Conservation (phyloP, 1,139 yeast genomes). For the Lodderomyces theae region DNA sequence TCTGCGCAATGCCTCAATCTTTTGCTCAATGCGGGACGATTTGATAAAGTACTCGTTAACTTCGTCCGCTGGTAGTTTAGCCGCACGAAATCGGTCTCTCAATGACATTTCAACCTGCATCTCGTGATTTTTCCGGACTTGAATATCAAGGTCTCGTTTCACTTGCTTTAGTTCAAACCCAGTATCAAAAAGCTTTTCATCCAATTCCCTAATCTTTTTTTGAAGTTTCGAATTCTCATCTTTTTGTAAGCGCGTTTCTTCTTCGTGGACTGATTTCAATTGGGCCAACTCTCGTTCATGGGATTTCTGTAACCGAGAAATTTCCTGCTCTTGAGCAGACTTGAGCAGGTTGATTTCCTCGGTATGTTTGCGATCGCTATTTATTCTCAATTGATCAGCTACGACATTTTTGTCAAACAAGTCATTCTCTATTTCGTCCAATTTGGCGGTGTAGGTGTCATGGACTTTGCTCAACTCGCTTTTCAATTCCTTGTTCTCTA, state of each 20-base stretch:
- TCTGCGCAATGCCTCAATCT: slow-evolving; percentile 6
- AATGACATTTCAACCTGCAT: slow-evolving; percentile 11
- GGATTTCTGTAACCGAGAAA: slow-evolving; percentile 1
- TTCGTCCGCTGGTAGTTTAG: slow-evolving; percentile 6
- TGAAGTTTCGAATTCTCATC: background rate
- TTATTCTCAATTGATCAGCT: slow-evolving; percentile 3
- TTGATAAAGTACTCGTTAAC: slow-evolving; percentile 7
- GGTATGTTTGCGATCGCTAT: background rate
- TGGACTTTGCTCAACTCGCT: slow-evolving; percentile 4
- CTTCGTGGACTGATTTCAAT: slow-evolving; percentile 3
- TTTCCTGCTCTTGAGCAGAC: slow-evolving; percentile 2
- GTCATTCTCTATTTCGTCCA: slow-evolving; percentile 7
- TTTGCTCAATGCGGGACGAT: slow-evolving; percentile 9
- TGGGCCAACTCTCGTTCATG: slow-evolving; percentile 7
- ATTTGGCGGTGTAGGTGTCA: slow-evolving; percentile 1
- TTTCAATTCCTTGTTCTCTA: slow-evolving; percentile 5
- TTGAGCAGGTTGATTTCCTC: slow-evolving; percentile 2
- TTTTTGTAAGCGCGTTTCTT: background rate
- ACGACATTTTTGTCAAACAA: slow-evolving; percentile 5
- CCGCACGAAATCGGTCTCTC: slow-evolving; percentile 10
- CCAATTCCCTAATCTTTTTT: slow-evolving; percentile 6
- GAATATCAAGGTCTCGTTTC: slow-evolving; percentile 8
- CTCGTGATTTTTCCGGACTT: slow-evolving; percentile 5
- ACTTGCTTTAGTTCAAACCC: slow-evolving; percentile 10
- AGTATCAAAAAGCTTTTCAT: slow-evolving; percentile 9